Percentiles rank a stretch among this genome's conserved stretches.
phyloP scores from a whole-genome alignment of 192 early-diverging fungal genomes.

The Linderina pennispora region DNA sequence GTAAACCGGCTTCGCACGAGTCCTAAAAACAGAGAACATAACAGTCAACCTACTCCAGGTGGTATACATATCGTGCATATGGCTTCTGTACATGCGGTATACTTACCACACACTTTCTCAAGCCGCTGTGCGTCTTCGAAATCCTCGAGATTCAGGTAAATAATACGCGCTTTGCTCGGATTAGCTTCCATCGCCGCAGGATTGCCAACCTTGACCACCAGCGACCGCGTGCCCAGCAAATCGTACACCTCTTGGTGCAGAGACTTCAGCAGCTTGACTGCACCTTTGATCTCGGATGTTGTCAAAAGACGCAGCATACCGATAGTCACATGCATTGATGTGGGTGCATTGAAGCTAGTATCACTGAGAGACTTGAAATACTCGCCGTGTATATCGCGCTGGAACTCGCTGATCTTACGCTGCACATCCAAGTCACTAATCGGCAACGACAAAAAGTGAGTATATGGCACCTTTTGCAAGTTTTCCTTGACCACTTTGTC shows the following conservation, averaged over 20 bases:
- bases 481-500: conserved; percentile 7
- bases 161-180: conserved; percentile 6
- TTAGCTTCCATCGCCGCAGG: conserved; percentile 25
- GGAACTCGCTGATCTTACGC: conserved; percentile 10
- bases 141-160: conserved; percentile 20
- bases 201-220: conserved; percentile 13
- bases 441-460: conserved; percentile 37
- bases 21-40: no score
- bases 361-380: conserved; percentile 4
- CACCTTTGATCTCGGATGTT: conserved; percentile 4
- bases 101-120: conserved; percentile 12
- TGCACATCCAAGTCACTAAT: conserved; percentile 16
- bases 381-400: not conserved
- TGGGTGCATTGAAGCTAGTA: conserved; percentile 11
- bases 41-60: no score
- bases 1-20: conserved; percentile 20
- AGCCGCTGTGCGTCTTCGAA: conserved; percentile 6
- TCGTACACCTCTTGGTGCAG: conserved; percentile 8
- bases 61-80: no score
- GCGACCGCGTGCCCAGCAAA: conserved; percentile 5
- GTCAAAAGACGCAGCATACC: conserved; percentile 36
- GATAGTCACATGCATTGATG: conserved; percentile 24
- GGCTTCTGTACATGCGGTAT: no score
- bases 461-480: conserved; percentile 18
- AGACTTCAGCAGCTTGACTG: conserved; percentile 20